Evolutionary conservation across 2,329 filamentous ascomycete genomes (phyloP), one percentile per base, ranked within the genome.

Genomic region (Aspergillus sp.): DNA sequence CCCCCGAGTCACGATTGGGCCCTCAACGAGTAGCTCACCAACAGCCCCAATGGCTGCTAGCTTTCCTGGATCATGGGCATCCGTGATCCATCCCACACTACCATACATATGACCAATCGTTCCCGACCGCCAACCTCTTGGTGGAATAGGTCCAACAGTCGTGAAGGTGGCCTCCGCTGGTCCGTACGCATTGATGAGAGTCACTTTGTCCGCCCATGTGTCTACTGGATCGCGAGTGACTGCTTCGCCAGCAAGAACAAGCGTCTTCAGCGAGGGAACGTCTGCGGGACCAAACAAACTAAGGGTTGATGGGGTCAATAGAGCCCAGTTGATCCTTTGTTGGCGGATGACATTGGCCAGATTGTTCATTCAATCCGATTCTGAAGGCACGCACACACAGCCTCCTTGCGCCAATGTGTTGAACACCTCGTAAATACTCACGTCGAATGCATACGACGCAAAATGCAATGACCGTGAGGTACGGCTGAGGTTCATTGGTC

Each of bases 1-100:
- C 2, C 75, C 78, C 18, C 67, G 66, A 6, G 67, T 76, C 1
- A 80, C 67, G 11, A 71, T 71, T 1, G 74, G 74, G 0, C 77
- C 76, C 61, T 78, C 74, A 6, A 81, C 58, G 2, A 78, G 56
- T 36, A 81, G 56, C 59, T 81, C 78, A 11, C 78, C 78, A 6
- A 76, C 67, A n/a, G 68, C 69, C 11, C 78, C 79, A 4, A 78
- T 61, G 1, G 77, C 70, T 5, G 72, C 62, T n/a, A 75, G 64
- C 4, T 60, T 54, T n/a, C 69, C 63, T 29, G 63, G 59, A n/a
- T 71, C 67, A 10, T 61, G 56, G 31, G 62, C 58, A 62, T 73
- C 69, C n/a, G 69, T 69, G 49, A 73, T 63, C 72, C 65, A 74
- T 49, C 52, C 31, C 47, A 61, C 45, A 49, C 60, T 57, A 11